These are phyloP conservation scores for Aspergillus sp. DNA, from an alignment of 2,329 filamentous ascomycete genomes.

Conservation along the genomic window DNA sequence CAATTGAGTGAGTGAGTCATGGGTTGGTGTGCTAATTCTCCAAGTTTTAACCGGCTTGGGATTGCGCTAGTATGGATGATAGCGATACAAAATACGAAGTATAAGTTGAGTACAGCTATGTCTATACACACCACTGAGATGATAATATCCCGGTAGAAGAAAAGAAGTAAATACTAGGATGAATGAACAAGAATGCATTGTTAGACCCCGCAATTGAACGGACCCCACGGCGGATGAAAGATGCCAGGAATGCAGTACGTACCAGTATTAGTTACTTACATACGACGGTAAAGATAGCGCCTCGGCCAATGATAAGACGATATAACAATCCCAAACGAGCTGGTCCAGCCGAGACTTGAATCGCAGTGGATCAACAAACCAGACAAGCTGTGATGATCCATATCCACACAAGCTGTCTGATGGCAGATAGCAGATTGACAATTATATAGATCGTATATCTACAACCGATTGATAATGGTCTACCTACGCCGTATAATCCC, in stretches of 20 bases:
- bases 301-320: not conserved
- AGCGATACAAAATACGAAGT: no score
- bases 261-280: not conserved
- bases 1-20: not conserved
- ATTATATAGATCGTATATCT: not conserved
- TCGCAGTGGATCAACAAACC: not conserved
- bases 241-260: not conserved
- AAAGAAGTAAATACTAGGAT: no score
- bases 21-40: no score
- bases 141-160: no score
- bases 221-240: not conserved
- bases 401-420: not conserved
- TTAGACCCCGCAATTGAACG: not conserved
- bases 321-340: not conserved
- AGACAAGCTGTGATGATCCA: not conserved
- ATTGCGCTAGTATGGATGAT: no score
- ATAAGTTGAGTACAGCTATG: no score
- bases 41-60: not conserved
- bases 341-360: constrained; percentile 3
- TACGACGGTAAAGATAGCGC: not conserved
- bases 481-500: no score
- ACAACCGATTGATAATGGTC: not conserved
- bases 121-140: no score
- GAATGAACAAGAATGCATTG: not conserved
- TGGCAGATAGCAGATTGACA: not conserved